Base-by-base conservation (phyloP, 768 basidiomycete genomes). In the Rickenella mellea region DNA sequence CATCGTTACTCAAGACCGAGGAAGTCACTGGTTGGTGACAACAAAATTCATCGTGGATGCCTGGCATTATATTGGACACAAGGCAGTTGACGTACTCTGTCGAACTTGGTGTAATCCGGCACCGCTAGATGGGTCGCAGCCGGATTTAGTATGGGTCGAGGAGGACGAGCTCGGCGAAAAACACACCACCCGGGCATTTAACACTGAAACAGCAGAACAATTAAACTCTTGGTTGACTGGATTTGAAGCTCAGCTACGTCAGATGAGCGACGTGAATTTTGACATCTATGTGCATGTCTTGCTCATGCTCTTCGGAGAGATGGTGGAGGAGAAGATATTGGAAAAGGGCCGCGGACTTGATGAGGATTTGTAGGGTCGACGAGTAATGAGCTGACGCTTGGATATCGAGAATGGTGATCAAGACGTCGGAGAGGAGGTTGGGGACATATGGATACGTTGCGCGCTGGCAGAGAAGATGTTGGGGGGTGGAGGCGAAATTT, bases 61-160 rank as follows among this genome's bases (percentile, higher is more conserved):
- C 7, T 53, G 42, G 31, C 62, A 63, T 40, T 62, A 62, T 43
- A 55, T 43, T 41, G 56, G 57, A 29, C 61, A 65, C 40, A n/a
- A 40, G 11, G 38, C 51, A 11, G 35, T 26, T 1, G 52, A 53
- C 33, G 22, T 32, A 26, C 29, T 53, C 6, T 53, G 52, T 39
- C 47, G 45, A 9, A 15, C 33, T 12, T 41, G 45, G 39, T 53
- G 51, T 27, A 53, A 48, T 30, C 50, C 49, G 0, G 36, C 46
- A 12, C 47, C 51, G 5, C 27, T 29, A 8, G 45, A 53, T 40
- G 51, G 52, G 19, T 46, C 44, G 6, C 52, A 53, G 30, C 51
- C 51, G 4, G 52, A 53, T 40, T 43, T 51, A 7, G 36, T 51
- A 14, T 22, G 27, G 10, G 28, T 40, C 4, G 31, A 15, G 11